Evolutionary conservation across 805 yeast genomes (phyloP), one percentile per base, ranked within the genome.

Genomic region (Saccharomycopsis fermentans): DNA sequence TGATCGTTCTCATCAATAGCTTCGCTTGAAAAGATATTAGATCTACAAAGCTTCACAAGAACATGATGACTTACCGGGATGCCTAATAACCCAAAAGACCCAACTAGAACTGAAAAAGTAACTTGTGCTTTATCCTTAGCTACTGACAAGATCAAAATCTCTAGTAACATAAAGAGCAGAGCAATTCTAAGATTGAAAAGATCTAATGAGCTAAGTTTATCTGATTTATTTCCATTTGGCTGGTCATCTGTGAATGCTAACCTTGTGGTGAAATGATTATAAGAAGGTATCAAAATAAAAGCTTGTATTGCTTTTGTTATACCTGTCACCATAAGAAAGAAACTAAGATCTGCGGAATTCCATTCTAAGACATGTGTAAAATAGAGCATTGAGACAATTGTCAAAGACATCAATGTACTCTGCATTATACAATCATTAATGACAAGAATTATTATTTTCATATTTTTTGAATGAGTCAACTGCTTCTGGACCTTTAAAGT

Each of bases 1-100:
- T 63, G 37, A 14, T 69, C 66, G 2, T 72, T 68, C 11, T 63
- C 55, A 58, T 69, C 63, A 63, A 70, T 57, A 0, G 58, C 5
- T 32, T 68, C 55, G 17, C 34, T 53, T 21, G 56, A 35, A 11
- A 48, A 11, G 16, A 32, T 35, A 29, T 51, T 57, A 24, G 50
- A 43, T 43, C 26, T 43, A 35, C 55, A 54, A 16, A 51, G 58
- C 52, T 56, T 56, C 16, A 56, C 58, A 26, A 56, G 35, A 26
- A 26, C 39, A 26, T 29, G 29, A 21, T 56, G 58, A 17, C 52
- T 37, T 2, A 47, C 35, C 9, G 55, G 48, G 6, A 35, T 6
- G 29, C 37, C 53, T 8, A 56, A 16, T n/a, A 52, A 17, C 19
- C 32, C 39, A 17, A 51, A 40, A 2, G 58, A 56, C 11, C 58